phyloP scores from a whole-genome alignment of 2,329 filamentous ascomycete species.

The Fusarium nurragi region DNA sequence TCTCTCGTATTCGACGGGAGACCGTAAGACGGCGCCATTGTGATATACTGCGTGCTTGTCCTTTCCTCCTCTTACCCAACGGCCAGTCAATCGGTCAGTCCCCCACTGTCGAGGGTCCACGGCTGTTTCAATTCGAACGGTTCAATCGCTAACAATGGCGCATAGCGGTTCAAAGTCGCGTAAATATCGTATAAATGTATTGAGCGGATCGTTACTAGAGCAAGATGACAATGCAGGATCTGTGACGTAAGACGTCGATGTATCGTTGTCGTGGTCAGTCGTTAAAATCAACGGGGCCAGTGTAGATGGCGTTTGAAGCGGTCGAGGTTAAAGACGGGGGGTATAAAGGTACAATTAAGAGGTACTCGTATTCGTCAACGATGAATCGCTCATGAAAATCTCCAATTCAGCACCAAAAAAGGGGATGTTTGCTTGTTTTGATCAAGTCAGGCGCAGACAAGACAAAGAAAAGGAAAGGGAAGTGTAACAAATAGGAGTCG shows the following conservation, averaged over 20 bases:
- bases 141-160: slow-evolving; percentile 35
- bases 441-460: slow-evolving; percentile 13
- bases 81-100: slow-evolving; percentile 10
- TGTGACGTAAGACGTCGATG: slow-evolving; percentile 23
- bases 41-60: slow-evolving; percentile 42
- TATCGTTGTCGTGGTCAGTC: slow-evolving; percentile 1
- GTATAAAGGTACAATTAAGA: slow-evolving; percentile 21
- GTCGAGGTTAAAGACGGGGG: slow-evolving; percentile 25
- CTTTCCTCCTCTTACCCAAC: slow-evolving; percentile 15
- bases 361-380: slow-evolving; percentile 24
- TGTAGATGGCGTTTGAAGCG: slow-evolving; percentile 5
- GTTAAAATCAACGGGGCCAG: slow-evolving; percentile 9
- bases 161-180: slow-evolving; percentile 40
- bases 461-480: slow-evolving; percentile 25
- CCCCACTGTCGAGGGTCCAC: slow-evolving; percentile 1
- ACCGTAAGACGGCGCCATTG: slow-evolving; percentile 54
- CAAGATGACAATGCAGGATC: slow-evolving; percentile 7
- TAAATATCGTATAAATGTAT: neutral
- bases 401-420: slow-evolving; percentile 37
- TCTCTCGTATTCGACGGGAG: slow-evolving; percentile 72
- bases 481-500: slow-evolving; percentile 32
- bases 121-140: slow-evolving; percentile 27
- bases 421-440: slow-evolving; percentile 17
- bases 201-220: slow-evolving; percentile 13
- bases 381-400: slow-evolving; percentile 22